Evolutionary conservation across 2,329 filamentous ascomycete species (phyloP), one percentile per base, ranked within the genome.

Genomic region (Graphilbum sp.): DNA sequence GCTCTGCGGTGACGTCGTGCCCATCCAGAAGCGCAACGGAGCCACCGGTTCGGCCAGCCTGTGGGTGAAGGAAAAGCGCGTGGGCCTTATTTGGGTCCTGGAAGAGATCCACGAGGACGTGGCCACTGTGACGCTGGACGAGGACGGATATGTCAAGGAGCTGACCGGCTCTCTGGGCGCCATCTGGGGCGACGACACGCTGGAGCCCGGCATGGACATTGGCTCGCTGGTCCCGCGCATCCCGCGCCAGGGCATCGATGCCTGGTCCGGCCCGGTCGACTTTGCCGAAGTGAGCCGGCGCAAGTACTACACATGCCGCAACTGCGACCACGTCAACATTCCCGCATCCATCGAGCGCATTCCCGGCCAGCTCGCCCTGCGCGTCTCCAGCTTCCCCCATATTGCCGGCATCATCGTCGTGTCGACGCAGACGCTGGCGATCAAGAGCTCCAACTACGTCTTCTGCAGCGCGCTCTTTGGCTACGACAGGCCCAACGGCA

Each of bases 51-150:
- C 90, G 41, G 90, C 90, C 29, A 96, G 87, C 57, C 63, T 98
- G 30, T 98, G 90, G 90, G 90, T 98, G 4, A 98, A 98, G 62
- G 90, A 98, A 57, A 98, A 98, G 58, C 74, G 79, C 35, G 77
- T 85, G 37, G 87, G 88, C 10, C 61, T 98, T 42, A 96, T 98
- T 43, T 98, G 90, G 90, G 90, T 98, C 9, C 61, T 98, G 2
- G 90, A 98, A 55, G 90, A 98, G 58, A 96, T 98, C 43, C 84
- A 88, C 39, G 90, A 98, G 58, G 87, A 98, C 54, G 78, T 90
- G 30, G 86, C 83, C 4, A 72, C 75, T 43, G 59, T 98, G 32
- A 69, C 66, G 11, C 67, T 93, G 17, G 82, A 92, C 52, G 78
- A 86, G 40, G 76, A 84, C 21, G 86, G 85, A 32, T 67, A 70